Evolutionary conservation across 768 basidiomycete species (phyloP).

Genomic region (Lactarius akahatsu): DNA sequence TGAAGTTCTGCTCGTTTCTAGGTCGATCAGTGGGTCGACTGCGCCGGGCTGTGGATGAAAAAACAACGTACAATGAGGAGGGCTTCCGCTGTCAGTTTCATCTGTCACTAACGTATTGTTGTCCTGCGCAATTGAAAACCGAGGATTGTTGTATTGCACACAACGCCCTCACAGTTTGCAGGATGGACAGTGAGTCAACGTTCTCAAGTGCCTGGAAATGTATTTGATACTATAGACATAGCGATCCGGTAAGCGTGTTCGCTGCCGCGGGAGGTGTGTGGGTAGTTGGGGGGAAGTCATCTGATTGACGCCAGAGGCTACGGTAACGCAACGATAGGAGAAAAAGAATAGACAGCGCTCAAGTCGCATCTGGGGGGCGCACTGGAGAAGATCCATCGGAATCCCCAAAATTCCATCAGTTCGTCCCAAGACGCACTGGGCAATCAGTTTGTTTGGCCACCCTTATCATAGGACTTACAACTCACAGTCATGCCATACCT

Average conservation of each 20-base stretch:
- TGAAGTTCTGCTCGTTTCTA: background rate
- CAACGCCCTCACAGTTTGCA: background rate
- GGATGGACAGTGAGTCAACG: background rate
- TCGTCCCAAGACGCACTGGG: no score
- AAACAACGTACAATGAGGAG: background rate
- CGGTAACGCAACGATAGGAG: background rate
- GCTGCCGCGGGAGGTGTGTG: background rate
- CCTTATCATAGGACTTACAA: no score
- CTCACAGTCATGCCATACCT: background rate
- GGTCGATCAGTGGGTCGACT: background rate
- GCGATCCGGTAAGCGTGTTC: background rate
- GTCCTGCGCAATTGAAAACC: background rate
- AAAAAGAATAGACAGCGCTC: background rate
- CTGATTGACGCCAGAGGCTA: background rate
- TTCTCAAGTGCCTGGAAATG: background rate
- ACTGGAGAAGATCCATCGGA: background rate
- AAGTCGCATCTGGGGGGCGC: no score
- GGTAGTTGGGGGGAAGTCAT: background rate
- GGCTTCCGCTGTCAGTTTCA: background rate
- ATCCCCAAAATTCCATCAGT: background rate
- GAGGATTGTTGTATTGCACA: background rate
- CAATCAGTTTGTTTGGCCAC: no score
- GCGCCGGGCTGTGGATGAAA: background rate
- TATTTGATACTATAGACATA: background rate
- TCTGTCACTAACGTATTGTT: background rate